Base-by-base conservation (phyloP, 495 filamentous ascomycete species). In the Aspergillus avenaceus region DNA sequence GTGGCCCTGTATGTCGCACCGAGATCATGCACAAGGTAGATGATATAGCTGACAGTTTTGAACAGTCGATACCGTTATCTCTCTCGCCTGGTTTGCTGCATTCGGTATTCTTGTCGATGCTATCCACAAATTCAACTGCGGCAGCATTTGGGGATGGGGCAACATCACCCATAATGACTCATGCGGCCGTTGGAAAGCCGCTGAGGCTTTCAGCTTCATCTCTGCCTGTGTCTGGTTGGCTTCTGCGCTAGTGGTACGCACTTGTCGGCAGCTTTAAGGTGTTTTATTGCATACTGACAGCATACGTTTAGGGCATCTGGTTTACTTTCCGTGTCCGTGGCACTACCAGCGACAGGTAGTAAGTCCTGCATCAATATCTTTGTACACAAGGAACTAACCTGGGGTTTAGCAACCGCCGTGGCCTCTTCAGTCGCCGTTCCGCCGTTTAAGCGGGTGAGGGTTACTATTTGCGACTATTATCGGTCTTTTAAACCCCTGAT, bases 171-270 rank as follows among this genome's bases (percentile, higher is more conserved):
- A 67, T 14, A 49, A 65, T 42, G 47, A 58, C 4, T 61, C 66
- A 8, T 88, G 84, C 58, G 63, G 73, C 28, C 72, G 79, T 47
- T 86, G 80, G 82, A 87, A 84, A 65, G 79, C 84, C 12, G 74
- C 76, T 28, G 74, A 85, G 54, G 85, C 84, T 1, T 87, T 88
- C 64, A 69, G 71, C 51, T 88, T 87, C 63, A 55, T 88, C 45
- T 80, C 80, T n/a, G 84, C 82, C 27, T 75, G 82, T 52, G 69
- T 79, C 60, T 88, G 84, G 84, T 77, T 87, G 24, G 78, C 72
- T 11, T 84, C 79, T 41, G 75, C 71, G 18, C 58, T 85, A 24
- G 47, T 86, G 45, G 72, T 75, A 54, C 25, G 71, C 71, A 43
- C 21, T 18, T 25, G 8, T 3, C 1, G 24, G 8, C 2, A 16